Conservation (phyloP, 2,329 filamentous ascomycete genomes). For the Pezicula radicicola region DNA sequence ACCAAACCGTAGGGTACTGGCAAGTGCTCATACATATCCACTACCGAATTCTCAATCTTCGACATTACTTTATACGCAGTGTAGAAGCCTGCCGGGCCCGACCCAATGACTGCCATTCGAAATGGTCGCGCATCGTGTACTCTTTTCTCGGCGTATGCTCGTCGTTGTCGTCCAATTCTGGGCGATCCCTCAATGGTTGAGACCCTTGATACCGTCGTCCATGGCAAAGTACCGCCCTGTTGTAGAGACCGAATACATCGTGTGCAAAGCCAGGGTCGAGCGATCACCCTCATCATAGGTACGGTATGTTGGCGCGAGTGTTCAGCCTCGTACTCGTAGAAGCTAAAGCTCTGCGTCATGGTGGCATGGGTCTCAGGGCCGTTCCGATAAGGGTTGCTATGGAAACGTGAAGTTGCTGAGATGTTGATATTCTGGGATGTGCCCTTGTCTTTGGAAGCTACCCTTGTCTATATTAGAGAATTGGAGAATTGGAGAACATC, state of each 20-base stretch:
- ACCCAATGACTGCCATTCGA: constrained; percentile 85
- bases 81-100: constrained; percentile 95
- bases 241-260: constrained; percentile 17
- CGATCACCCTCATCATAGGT: constrained; percentile 19
- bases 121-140: constrained; percentile 47
- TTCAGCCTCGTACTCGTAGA: no score
- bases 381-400: constrained; percentile 4
- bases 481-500: background rate
- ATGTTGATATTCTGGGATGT: constrained; percentile 8
- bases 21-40: constrained; percentile 96
- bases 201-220: background rate
- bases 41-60: constrained; percentile 64
- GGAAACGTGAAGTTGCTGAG: constrained; percentile 24
- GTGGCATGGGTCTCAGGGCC: background rate
- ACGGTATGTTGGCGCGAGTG: no score
- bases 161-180: background rate
- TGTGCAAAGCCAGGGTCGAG: constrained; percentile 23
- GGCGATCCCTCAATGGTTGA: background rate
- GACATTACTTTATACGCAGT: constrained; percentile 82
- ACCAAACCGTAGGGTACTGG: constrained; percentile 92
- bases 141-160: constrained; percentile 21
- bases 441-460: constrained; percentile 1
- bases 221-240: constrained; percentile 4
- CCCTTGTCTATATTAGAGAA: constrained; percentile 16
- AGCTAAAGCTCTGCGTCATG: background rate